Evolutionary conservation across 2,329 filamentous ascomycete species (phyloP).

Genomic region (Colletotrichum shisoi): DNA sequence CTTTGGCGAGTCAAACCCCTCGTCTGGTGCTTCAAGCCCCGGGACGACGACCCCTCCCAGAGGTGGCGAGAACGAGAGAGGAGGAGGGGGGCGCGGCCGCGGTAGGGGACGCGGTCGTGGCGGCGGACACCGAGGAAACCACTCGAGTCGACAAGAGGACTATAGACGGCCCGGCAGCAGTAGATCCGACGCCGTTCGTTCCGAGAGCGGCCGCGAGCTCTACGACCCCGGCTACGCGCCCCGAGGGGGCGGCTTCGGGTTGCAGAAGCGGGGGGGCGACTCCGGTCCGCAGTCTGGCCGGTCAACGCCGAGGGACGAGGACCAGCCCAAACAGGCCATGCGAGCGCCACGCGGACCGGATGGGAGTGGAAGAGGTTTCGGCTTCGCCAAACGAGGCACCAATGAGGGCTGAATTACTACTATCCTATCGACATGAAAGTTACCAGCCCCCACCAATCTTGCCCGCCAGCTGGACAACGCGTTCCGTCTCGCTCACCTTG

Average conservation of each 20-base stretch:
- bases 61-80: slow-evolving; percentile 47
- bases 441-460: slow-evolving; percentile 96
- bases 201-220: slow-evolving; percentile 64
- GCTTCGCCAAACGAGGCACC: slow-evolving; percentile 73
- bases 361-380: slow-evolving; percentile 77
- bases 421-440: slow-evolving; percentile 37
- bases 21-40: slow-evolving; percentile 68
- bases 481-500: slow-evolving; percentile 73
- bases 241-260: slow-evolving; percentile 66
- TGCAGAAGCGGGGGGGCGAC: slow-evolving; percentile 55
- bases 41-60: slow-evolving; percentile 68
- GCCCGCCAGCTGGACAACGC: slow-evolving; percentile 85
- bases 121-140: slow-evolving; percentile 49
- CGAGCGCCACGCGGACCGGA: slow-evolving; percentile 82
- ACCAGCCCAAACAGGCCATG: slow-evolving; percentile 73
- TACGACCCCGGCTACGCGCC: slow-evolving; percentile 78
- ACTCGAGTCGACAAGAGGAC: slow-evolving; percentile 45
- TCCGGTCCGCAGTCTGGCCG: slow-evolving; percentile 50
- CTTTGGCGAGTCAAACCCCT: slow-evolving; percentile 70
- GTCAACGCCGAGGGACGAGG: slow-evolving; percentile 63
- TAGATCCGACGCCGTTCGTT: slow-evolving; percentile 40
- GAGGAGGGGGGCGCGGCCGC: slow-evolving; percentile 51
- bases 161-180: slow-evolving; percentile 42
- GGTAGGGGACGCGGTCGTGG: slow-evolving; percentile 58
- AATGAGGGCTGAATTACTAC: slow-evolving; percentile 53